Conservation (phyloP, 1,284 basidiomycete species). For the Ceratobasidium sp. region DNA sequence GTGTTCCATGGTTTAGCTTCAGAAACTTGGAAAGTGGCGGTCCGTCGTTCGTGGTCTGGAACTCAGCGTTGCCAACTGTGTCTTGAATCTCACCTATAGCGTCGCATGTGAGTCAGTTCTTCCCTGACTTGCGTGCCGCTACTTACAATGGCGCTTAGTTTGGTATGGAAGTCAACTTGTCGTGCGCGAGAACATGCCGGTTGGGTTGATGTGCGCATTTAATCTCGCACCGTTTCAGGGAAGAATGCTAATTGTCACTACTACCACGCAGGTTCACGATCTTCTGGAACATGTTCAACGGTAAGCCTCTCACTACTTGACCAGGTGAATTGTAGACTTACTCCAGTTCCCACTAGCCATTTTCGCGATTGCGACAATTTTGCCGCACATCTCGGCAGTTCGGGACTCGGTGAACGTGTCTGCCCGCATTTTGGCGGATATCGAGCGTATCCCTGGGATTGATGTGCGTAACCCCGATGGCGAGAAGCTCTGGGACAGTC, state of each 20-base stretch:
- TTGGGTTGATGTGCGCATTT: constrained; percentile 26
- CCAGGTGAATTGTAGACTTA: not conserved
- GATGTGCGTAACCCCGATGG: constrained; percentile 53
- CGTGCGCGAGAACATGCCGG: constrained; percentile 19
- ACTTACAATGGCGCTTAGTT: constrained; percentile 44
- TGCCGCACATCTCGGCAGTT: constrained; percentile 55
- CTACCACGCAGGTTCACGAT: constrained; percentile 42
- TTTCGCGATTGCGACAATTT: constrained; percentile 52
- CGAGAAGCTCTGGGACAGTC: constrained; percentile 47
- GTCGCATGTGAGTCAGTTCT: constrained; percentile 34
- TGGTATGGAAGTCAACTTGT: constrained; percentile 53
- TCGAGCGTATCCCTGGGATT: constrained; percentile 55
- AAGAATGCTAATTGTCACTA: constrained; percentile 2
- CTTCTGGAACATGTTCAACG: constrained; percentile 47
- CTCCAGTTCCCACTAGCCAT: constrained; percentile 15
- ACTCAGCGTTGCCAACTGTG: constrained; percentile 52
- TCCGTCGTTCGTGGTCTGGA: constrained; percentile 52
- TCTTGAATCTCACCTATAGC: constrained; percentile 45
- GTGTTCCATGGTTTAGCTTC: constrained; percentile 52
- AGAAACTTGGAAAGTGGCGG: constrained; percentile 54
- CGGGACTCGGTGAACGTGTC: constrained; percentile 29
- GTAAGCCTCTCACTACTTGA: not conserved
- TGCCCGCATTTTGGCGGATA: constrained; percentile 52
- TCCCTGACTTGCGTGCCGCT: no score
- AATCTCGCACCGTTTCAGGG: constrained; percentile 41